phyloP scores from a whole-genome alignment of 805 yeast genomes.

The Cyberlindnera maclurae region DNA sequence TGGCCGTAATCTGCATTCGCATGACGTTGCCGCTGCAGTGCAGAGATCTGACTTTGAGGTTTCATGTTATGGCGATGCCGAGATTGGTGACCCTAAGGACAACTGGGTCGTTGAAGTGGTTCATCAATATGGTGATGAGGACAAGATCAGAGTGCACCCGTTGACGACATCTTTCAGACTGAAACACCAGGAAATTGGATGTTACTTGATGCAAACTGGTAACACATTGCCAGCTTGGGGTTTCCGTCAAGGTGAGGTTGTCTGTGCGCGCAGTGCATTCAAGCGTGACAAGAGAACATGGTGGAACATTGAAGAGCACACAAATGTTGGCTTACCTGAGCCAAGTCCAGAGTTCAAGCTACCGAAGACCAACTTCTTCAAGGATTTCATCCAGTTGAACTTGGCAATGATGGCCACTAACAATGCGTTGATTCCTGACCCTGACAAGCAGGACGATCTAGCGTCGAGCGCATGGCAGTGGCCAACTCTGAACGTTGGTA shows the following conservation, averaged over 20 bases:
- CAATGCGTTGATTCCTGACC: constrained; percentile 73
- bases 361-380: constrained; percentile 71
- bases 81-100: constrained; percentile 64
- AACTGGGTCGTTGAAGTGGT: constrained; percentile 71
- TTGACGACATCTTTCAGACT: constrained; percentile 79
- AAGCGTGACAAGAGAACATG: constrained; percentile 75
- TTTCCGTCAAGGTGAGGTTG: constrained; percentile 94
- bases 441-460: constrained; percentile 63
- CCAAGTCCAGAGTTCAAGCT: constrained; percentile 56
- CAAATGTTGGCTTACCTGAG: constrained; percentile 48
- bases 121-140: constrained; percentile 51
- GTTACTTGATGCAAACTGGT: constrained; percentile 85
- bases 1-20: constrained; percentile 65
- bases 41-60: constrained; percentile 69
- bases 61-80: constrained; percentile 64
- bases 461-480: constrained; percentile 82
- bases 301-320: constrained; percentile 80
- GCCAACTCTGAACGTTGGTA: constrained; percentile 74
- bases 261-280: constrained; percentile 63
- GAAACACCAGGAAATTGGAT: constrained; percentile 58
- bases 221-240: constrained; percentile 91
- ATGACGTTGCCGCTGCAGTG: constrained; percentile 58
- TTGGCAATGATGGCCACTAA: constrained; percentile 87
- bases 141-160: constrained; percentile 57
- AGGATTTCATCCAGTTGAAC: constrained; percentile 68